Conservation (phyloP, 75 land plant genomes). For the Isoetes taiwanensis region DNA sequence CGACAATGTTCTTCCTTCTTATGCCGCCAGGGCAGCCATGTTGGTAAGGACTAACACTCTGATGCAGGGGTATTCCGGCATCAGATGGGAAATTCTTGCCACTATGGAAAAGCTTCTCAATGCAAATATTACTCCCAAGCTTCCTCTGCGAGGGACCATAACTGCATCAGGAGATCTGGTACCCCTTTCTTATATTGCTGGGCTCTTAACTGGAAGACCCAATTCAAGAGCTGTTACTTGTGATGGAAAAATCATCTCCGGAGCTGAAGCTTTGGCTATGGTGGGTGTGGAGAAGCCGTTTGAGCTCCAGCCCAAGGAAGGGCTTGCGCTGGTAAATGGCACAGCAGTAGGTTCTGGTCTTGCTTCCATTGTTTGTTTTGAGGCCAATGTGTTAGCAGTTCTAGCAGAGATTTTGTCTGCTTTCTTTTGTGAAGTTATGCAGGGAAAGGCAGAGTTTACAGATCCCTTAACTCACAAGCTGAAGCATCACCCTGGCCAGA, state of each 20-base stretch:
- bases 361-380: conserved; percentile 15
- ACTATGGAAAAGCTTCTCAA: conserved; percentile 30
- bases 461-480: conserved; percentile 67
- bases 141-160: conserved; percentile 22
- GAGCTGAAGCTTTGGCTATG: conserved; percentile 10
- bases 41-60: conserved; percentile 61
- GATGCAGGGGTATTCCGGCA: conserved; percentile 83
- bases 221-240: conserved; percentile 10
- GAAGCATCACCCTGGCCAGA: conserved; percentile 86
- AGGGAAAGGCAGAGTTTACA: conserved; percentile 43
- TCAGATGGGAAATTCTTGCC: conserved; percentile 64
- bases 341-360: conserved; percentile 17
- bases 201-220: conserved; percentile 18
- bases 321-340: conserved; percentile 14
- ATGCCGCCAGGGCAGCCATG: conserved; percentile 46
- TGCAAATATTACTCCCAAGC: conserved; percentile 4
- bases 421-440: conserved; percentile 34
- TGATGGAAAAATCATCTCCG: not conserved
- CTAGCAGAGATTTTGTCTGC: conserved; percentile 49
- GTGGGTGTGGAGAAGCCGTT: conserved; percentile 12
- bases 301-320: conserved; percentile 23
- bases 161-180: conserved; percentile 32
- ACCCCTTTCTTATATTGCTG: conserved; percentile 22
- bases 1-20: conserved; percentile 23
- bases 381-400: conserved; percentile 18